Conservation (phyloP, 2,329 filamentous ascomycete genomes). For the Cladosporium sp. region DNA sequence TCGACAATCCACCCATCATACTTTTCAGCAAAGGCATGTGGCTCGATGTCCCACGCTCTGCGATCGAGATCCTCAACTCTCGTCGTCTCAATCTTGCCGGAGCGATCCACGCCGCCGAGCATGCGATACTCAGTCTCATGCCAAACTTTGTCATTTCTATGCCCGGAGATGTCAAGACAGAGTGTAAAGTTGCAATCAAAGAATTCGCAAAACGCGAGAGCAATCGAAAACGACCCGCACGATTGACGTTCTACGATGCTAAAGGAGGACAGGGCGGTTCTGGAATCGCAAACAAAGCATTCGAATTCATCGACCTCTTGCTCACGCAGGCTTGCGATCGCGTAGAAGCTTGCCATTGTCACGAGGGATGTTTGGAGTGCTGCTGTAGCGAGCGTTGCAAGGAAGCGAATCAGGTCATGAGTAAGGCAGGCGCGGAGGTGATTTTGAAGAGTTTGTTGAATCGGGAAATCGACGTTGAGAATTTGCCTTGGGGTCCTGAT, state of each 20-base stretch:
- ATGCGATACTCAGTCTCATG: constrained; percentile 79
- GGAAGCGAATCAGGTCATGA: constrained; percentile 86
- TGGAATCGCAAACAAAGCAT: constrained; percentile 87
- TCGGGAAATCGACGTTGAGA: constrained; percentile 73
- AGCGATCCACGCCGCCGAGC: constrained; percentile 90
- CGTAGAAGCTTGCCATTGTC: constrained; percentile 70
- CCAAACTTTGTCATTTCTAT: constrained; percentile 87
- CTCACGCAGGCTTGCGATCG: constrained; percentile 70
- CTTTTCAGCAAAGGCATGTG: constrained; percentile 86
- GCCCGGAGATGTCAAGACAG: constrained; percentile 87
- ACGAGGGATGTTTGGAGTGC: constrained; percentile 82
- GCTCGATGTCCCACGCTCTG: constrained; percentile 79
- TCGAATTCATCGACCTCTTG: constrained; percentile 81
- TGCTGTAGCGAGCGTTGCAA: constrained; percentile 80
- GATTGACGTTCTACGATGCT: constrained; percentile 90
- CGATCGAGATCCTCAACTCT: constrained; percentile 71
- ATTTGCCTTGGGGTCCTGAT: constrained; percentile 81
- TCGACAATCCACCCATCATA: constrained; percentile 88
- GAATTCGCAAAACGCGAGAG: constrained; percentile 72
- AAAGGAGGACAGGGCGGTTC: constrained; percentile 80
- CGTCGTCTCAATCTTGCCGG: constrained; percentile 75
- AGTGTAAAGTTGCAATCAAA: constrained; percentile 85
- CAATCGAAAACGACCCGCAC: constrained; percentile 73
- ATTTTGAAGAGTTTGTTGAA: constrained; percentile 72
- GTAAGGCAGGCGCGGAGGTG: constrained; percentile 79